Base-by-base conservation (phyloP, 2,329 filamentous ascomycete genomes). In the Boeremia lycopersici region DNA sequence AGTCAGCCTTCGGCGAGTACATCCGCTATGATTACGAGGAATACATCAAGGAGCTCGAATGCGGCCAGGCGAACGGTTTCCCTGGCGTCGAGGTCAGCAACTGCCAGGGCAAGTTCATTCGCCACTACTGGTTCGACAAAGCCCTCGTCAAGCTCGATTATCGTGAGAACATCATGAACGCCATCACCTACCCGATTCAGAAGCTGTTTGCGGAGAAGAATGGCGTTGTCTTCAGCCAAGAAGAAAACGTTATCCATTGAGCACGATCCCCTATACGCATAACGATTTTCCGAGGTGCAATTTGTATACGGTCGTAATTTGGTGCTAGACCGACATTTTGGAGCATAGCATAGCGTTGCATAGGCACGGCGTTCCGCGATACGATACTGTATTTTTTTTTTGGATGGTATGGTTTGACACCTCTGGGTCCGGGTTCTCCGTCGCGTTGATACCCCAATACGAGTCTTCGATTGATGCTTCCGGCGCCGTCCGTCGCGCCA, bases 71-170 rank as follows among this genome's bases (percentile, higher is more conserved):
- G 1, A 76, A 76, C 51, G 74, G 74, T 43, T 74, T 64, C 50
- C 72, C 72, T 5, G 76, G 65, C 13, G 71, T 74, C 30, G 48
- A 65, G 31, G 57, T 72, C 45, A 71, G 71, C 47, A 63, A 73
- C 38, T 75, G 72, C 65, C 63, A 72, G 48, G 72, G 72, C 57
- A 69, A 69, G 34, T 73, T 73, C 48, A 65, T 75, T 26, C 64
- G 72, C 29, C 72, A 75, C 40, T 74, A 75, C 62, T 75, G 72
- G 72, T 75, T 73, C 57, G 68, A 74, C 7, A 75, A 75, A 57
- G 25, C 49, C 10, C 56, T 64, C 2, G 71, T 74, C 55, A 74
- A 74, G 59, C 49, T 62, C 4, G 71, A 74, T 36, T 73, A 69
- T 51, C 61, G 59, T 19, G 69, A 74, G 26, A 74, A 74, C 50